Percentiles rank a stretch among this genome's conserved stretches.
Conservation (phyloP, 2,329 filamentous ascomycete species). For the Dactylellina haptotyla region DNA sequence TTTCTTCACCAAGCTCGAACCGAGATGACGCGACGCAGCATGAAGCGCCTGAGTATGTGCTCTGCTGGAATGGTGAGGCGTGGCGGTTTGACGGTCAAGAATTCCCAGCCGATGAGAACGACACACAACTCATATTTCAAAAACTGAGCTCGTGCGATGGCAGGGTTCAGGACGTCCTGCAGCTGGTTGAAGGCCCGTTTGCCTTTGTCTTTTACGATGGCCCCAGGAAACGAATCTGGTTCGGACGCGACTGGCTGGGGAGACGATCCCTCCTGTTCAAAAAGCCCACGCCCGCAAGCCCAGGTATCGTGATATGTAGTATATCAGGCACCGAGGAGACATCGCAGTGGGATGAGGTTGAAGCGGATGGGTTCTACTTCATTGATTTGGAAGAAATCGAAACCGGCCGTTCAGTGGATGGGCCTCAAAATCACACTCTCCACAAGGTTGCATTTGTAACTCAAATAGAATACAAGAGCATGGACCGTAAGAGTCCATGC, state of each 20-base stretch:
- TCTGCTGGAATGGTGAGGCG: slow-evolving; percentile 98
- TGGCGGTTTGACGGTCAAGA: slow-evolving; percentile 75
- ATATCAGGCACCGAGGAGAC: slow-evolving; percentile 65
- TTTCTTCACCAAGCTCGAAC: slow-evolving; percentile 66
- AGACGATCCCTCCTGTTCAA: slow-evolving; percentile 80
- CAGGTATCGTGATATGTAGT: slow-evolving; percentile 55
- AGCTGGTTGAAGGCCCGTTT: slow-evolving; percentile 80
- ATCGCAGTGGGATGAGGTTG: slow-evolving; percentile 83
- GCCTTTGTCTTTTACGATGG: slow-evolving; percentile 86
- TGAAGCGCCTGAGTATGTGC: slow-evolving; percentile 56
- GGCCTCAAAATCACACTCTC: neutral
- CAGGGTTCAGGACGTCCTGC: slow-evolving; percentile 67
- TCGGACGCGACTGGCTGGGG: slow-evolving; percentile 86
- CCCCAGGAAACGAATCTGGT: slow-evolving; percentile 72
- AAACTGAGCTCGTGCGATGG: slow-evolving; percentile 64
- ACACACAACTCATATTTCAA: slow-evolving; percentile 76
- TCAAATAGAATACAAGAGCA: slow-evolving; percentile 34
- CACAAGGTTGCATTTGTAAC: slow-evolving; percentile 17
- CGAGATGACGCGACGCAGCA: slow-evolving; percentile 67
- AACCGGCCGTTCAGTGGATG: neutral
- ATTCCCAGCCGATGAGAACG: slow-evolving; percentile 73
- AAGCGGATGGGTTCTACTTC: slow-evolving; percentile 82
- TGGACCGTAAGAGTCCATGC: slow-evolving; percentile 13
- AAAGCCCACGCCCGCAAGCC: slow-evolving; percentile 58
- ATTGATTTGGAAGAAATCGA: slow-evolving; percentile 66